These are phyloP conservation scores for Ogataea populi-albae DNA, from an alignment of 805 yeast species.

Conservation along the genomic window DNA sequence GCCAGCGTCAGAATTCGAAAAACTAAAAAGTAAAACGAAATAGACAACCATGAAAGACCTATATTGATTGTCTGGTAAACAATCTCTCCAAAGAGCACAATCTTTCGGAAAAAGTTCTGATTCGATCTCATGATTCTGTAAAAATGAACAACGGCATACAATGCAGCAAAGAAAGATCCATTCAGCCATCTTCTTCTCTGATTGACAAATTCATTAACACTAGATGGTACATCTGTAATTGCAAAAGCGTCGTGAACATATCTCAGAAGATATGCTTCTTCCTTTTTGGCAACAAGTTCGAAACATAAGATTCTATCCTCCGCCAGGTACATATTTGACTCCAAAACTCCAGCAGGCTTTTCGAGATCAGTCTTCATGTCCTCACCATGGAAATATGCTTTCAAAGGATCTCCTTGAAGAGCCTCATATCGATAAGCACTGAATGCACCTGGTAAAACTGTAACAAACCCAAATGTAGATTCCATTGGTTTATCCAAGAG, in stretches of 20 bases:
- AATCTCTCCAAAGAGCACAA: constrained; percentile 72
- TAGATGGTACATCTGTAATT: constrained; percentile 92
- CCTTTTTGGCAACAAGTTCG: constrained; percentile 81
- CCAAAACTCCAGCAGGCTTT: constrained; percentile 76
- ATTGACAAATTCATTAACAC: constrained; percentile 79
- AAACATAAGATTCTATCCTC: constrained; percentile 95
- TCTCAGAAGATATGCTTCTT: constrained; percentile 68
- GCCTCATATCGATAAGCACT: constrained; percentile 89
- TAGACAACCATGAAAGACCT: constrained; percentile 83
- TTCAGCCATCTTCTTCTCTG: constrained; percentile 97
- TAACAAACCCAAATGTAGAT: constrained; percentile 86
- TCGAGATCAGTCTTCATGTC: constrained; percentile 57
- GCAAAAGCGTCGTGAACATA: constrained; percentile 88
- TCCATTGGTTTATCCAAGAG: constrained; percentile 94
- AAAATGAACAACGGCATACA: constrained; percentile 78
- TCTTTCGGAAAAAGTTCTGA: constrained; percentile 66
- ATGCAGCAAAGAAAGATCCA: constrained; percentile 93
- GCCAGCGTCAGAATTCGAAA: constrained; percentile 82
- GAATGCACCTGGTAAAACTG: constrained; percentile 95
- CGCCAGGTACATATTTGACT: constrained; percentile 94
- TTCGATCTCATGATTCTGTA: constrained; percentile 71
- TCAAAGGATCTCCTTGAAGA: constrained; percentile 73
- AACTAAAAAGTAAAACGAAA: constrained; percentile 84
- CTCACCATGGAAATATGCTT: constrained; percentile 92
- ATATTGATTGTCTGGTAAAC: constrained; percentile 71